phyloP scores from a whole-genome alignment of 441 rosid genomes.

The Erysimum cheiri region DNA sequence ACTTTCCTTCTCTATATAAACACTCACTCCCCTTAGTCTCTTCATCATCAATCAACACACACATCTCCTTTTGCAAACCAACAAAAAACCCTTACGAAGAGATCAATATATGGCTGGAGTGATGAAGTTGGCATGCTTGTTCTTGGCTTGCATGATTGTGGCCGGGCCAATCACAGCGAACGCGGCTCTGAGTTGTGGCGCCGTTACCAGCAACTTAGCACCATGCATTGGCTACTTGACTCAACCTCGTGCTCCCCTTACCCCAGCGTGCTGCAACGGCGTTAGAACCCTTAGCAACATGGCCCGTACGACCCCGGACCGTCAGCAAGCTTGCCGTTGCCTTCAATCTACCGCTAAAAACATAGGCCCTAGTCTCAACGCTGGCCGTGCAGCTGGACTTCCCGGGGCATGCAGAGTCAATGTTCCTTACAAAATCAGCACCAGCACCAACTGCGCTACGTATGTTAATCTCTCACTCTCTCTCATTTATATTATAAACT shows the following conservation, averaged over 20 bases:
- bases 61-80: slow-evolving; percentile 24
- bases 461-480: slow-evolving; percentile 25
- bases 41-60: slow-evolving; percentile 31
- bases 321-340: slow-evolving; percentile 57
- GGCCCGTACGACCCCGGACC: slow-evolving; percentile 55
- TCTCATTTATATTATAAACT: neutral
- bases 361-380: slow-evolving; percentile 19
- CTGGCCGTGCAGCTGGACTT: slow-evolving; percentile 38
- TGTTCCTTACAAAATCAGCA: slow-evolving; percentile 59
- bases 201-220: neutral
- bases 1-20: slow-evolving; percentile 37
- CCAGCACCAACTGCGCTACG: slow-evolving; percentile 52
- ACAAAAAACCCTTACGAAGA: neutral
- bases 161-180: slow-evolving; percentile 46
- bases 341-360: slow-evolving; percentile 28
- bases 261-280: slow-evolving; percentile 49
- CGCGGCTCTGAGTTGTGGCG: slow-evolving; percentile 41
- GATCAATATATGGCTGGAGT: slow-evolving; percentile 36
- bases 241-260: neutral
- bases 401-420: slow-evolving; percentile 49
- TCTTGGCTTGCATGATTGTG: slow-evolving; percentile 49
- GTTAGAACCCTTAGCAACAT: slow-evolving; percentile 37
- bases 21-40: slow-evolving; percentile 31
- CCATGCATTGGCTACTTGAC: slow-evolving; percentile 43
- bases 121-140: slow-evolving; percentile 44